These are phyloP conservation scores for Lactifluus subvellereus DNA, from an alignment of 768 basidiomycete species.

Conservation along the genomic window DNA sequence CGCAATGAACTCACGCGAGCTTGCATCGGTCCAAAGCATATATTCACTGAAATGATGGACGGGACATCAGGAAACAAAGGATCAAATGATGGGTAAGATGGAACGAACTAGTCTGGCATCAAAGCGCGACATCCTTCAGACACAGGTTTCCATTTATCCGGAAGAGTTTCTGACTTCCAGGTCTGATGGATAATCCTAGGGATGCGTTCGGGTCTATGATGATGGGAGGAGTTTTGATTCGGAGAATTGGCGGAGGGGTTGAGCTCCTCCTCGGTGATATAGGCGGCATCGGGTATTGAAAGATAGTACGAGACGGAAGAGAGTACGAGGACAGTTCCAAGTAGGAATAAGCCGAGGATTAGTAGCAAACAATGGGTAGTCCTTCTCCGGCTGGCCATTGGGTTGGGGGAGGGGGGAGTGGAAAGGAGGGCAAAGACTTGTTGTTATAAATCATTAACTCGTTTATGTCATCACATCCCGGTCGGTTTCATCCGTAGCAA, in stretches of 20 bases:
- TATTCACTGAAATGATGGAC: conserved; percentile 60
- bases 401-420: conserved; percentile 24
- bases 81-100: background rate
- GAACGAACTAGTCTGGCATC: conserved; percentile 92
- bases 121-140: conserved; percentile 83
- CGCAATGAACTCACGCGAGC: conserved; percentile 85
- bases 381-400: conserved; percentile 36
- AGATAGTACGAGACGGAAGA: conserved; percentile 89
- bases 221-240: conserved; percentile 59
- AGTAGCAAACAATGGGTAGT: conserved; percentile 43
- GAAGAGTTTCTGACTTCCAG: conserved; percentile 90
- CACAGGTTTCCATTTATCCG: conserved; percentile 70
- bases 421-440: conserved; percentile 14
- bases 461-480: conserved; percentile 26
- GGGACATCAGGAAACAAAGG: conserved; percentile 10
- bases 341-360: conserved; percentile 68
- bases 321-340: conserved; percentile 87
- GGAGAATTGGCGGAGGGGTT: conserved; percentile 48
- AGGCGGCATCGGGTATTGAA: conserved; percentile 69
- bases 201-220: conserved; percentile 64
- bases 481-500: conserved; percentile 40
- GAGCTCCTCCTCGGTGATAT: conserved; percentile 74
- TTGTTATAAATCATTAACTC: background rate
- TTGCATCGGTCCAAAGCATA: conserved; percentile 94
- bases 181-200: conserved; percentile 97